Conservation (phyloP, 306 rosid species). For the Begonia peltatifolia region DNA sequence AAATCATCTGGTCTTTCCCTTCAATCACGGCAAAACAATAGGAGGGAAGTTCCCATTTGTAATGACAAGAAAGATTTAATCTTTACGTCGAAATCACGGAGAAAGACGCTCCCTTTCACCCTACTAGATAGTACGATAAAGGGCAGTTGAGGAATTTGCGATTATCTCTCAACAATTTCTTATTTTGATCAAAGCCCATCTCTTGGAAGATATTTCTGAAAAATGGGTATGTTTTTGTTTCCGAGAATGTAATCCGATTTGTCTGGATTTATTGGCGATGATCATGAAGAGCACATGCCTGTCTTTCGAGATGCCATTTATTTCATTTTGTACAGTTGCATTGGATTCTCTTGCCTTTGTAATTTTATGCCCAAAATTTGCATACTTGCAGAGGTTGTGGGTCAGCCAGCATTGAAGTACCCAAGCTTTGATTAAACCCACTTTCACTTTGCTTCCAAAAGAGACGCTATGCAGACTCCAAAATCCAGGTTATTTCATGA, state of each 20-base stretch:
- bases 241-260: no score
- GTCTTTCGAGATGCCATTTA: no score
- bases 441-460: constrained; percentile 15
- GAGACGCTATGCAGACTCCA: constrained; percentile 80
- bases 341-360: constrained; percentile 55
- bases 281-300: no score
- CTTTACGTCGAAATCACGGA: not conserved
- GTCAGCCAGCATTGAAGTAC: constrained; percentile 54
- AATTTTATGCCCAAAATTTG: constrained; percentile 4
- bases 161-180: not conserved
- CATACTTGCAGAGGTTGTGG: constrained; percentile 43
- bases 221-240: no score
- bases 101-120: not conserved
- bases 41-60: constrained; percentile 1
- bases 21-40: constrained; percentile 49
- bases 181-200: not conserved
- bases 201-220: not conserved
- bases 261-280: no score
- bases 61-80: not conserved
- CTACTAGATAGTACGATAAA: not conserved
- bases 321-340: constrained; percentile 26
- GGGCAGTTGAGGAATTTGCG: constrained; percentile 22
- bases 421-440: constrained; percentile 13
- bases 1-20: constrained; percentile 19
- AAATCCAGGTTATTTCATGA: constrained; percentile 66